A percentile compares a stretch with the other conserved stretches of the same genome.
Evolutionary conservation across 2,329 filamentous ascomycete species (phyloP).

Genomic region (Penicillium oxalicum): DNA sequence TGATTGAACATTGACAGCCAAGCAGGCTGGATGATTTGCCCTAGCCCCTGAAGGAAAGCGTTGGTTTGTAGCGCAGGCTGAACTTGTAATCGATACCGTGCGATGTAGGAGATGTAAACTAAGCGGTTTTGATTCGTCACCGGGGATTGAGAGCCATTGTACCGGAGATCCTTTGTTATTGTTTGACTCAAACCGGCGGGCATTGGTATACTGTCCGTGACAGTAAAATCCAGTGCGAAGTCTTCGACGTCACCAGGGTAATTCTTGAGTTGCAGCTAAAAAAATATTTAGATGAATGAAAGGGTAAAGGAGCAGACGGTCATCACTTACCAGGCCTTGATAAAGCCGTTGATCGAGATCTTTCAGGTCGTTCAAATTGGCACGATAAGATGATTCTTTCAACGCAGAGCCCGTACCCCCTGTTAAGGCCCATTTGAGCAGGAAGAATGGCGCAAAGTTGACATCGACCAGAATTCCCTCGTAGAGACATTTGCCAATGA

Average conservation of each 20-base stretch:
- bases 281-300: not conserved
- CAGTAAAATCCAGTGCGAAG: slow-evolving; percentile 80
- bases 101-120: slow-evolving; percentile 90
- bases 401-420: slow-evolving; percentile 58
- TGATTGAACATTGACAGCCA: slow-evolving; percentile 99
- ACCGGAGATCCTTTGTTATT: slow-evolving; percentile 68
- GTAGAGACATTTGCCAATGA: slow-evolving; percentile 95
- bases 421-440: slow-evolving; percentile 86
- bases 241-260: slow-evolving; percentile 74
- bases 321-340: slow-evolving; percentile 61
- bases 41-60: slow-evolving; percentile 80
- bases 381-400: slow-evolving; percentile 68
- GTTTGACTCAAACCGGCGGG: slow-evolving; percentile 51
- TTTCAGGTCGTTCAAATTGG: slow-evolving; percentile 89
- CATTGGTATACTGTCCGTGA: slow-evolving; percentile 62
- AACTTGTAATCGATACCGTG: slow-evolving; percentile 73
- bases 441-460: slow-evolving; percentile 88
- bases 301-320: not conserved
- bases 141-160: slow-evolving; percentile 65
- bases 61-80: slow-evolving; percentile 77
- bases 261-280: slow-evolving; percentile 66
- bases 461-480: slow-evolving; percentile 94
- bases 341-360: slow-evolving; percentile 90
- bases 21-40: slow-evolving; percentile 78
- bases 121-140: slow-evolving; percentile 91